phyloP scores from a whole-genome alignment of 257 asterid genomes.

The Ocimum tenuiflorum region DNA sequence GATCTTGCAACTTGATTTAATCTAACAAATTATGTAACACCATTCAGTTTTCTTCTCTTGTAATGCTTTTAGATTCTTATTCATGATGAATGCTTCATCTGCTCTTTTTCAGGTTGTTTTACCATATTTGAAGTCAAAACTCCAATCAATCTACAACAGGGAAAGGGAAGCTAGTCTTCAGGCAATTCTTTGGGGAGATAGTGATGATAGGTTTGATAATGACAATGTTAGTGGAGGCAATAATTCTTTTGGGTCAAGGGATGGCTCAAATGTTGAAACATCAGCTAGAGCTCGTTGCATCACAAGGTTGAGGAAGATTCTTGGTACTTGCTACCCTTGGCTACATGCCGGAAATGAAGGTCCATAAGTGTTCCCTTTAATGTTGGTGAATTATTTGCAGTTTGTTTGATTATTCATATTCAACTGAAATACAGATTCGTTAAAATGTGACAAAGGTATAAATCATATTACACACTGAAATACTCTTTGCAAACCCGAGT shows the following conservation, averaged over 20 bases:
- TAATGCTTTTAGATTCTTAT: constrained; percentile 11
- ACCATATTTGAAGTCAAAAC: constrained; percentile 79
- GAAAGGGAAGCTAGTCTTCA: constrained; percentile 95
- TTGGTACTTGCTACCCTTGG: constrained; percentile 89
- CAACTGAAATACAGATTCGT: neutral
- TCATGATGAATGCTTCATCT: constrained; percentile 10
- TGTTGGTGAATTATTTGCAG: neutral
- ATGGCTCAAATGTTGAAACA: constrained; percentile 38
- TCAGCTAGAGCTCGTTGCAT: constrained; percentile 44
- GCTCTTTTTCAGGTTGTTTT: constrained; percentile 57
- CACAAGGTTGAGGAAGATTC: constrained; percentile 52
- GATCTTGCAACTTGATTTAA: neutral
- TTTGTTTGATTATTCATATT: neutral
- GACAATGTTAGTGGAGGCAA: constrained; percentile 38
- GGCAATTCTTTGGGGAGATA: constrained; percentile 94
- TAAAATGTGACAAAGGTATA: neutral
- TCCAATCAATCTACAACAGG: constrained; percentile 68
- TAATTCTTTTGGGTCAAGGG: constrained; percentile 36
- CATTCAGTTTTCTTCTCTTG: neutral
- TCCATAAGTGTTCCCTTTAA: constrained; percentile 13
- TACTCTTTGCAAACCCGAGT: no score
- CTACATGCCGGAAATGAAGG: constrained; percentile 98
- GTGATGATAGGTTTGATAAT: constrained; percentile 53
- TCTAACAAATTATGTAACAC: neutral
- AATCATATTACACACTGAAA: no score